phyloP scores from a whole-genome alignment of 73 alveolate genomes.

The Paramecium pentaurelia region DNA sequence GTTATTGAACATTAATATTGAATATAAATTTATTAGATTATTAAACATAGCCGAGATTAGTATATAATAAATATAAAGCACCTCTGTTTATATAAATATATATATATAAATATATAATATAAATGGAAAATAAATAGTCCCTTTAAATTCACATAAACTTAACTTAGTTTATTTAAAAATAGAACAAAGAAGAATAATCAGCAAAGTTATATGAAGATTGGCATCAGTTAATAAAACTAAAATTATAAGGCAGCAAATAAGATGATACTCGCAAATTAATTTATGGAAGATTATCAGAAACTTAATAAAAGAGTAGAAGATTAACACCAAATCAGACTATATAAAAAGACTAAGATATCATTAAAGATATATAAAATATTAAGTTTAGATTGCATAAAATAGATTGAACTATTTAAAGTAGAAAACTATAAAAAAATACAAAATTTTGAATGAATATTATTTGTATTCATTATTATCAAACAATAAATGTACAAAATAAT shows the following conservation, averaged over 20 bases:
- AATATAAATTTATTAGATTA: background rate
- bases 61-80: background rate
- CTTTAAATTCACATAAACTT: background rate
- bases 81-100: background rate
- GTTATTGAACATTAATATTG: background rate
- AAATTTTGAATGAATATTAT: background rate
- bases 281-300: background rate
- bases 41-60: background rate
- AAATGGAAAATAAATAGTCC: background rate
- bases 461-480: background rate
- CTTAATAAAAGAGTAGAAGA: background rate
- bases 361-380: background rate
- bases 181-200: background rate
- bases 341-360: background rate
- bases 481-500: background rate
- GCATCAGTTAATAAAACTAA: background rate
- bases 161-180: background rate
- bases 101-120: background rate
- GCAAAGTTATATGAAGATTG: background rate
- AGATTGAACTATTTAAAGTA: background rate
- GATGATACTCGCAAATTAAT: background rate
- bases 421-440: background rate
- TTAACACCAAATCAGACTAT: background rate
- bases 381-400: background rate
- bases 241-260: background rate